Conservation (phyloP, 2,329 filamentous ascomycete species). For the Clonostachys chloroleuca region DNA sequence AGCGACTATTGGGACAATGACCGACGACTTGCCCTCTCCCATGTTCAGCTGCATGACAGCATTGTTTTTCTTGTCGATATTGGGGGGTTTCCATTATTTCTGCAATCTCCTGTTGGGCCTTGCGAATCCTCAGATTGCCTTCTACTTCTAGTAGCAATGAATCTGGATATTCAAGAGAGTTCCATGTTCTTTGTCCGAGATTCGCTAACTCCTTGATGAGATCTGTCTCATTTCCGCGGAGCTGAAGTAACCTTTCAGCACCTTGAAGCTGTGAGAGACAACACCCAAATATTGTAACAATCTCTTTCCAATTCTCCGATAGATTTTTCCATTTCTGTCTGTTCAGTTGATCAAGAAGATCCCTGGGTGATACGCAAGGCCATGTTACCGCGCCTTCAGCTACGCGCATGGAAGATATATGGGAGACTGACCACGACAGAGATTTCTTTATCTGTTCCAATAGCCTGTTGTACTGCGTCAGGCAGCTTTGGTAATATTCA, state of each 20-base stretch:
- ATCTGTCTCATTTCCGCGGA: not conserved
- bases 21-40: slow-evolving; percentile 52
- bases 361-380: not conserved
- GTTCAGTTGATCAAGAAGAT: not conserved
- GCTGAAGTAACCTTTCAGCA: not conserved
- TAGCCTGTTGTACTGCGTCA: no score
- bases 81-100: slow-evolving; percentile 42
- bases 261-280: not conserved
- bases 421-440: no score
- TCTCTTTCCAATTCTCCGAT: not conserved
- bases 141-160: slow-evolving; percentile 67
- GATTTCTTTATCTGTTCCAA: no score
- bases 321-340: not conserved
- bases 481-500: no score
- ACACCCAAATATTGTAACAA: not conserved
- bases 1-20: slow-evolving; percentile 48
- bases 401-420: no score
- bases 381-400: not conserved
- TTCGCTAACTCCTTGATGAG: slow-evolving; percentile 33
- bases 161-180: slow-evolving; percentile 46
- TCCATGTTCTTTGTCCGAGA: slow-evolving; percentile 52
- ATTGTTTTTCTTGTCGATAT: slow-evolving; percentile 36
- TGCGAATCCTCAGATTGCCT: slow-evolving; percentile 55
- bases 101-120: slow-evolving; percentile 59
- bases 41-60: slow-evolving; percentile 64